Conservation (phyloP, 768 basidiomycete genomes). For the Podaxis sp. region DNA sequence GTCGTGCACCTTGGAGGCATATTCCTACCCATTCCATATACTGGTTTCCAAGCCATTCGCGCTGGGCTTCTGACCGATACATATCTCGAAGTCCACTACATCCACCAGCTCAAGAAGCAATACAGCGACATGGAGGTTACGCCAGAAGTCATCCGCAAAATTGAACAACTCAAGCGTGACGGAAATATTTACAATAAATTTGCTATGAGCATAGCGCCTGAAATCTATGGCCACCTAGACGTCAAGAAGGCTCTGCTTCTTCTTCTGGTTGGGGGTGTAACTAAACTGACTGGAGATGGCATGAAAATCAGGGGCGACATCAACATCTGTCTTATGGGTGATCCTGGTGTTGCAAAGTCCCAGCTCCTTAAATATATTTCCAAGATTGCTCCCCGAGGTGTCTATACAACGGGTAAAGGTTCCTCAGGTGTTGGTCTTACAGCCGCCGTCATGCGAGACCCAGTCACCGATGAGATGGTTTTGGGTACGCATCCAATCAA, state of each 20-base stretch:
- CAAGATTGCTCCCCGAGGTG: constrained; percentile 95
- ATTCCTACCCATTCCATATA: constrained; percentile 97
- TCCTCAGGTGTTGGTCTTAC: constrained; percentile 99
- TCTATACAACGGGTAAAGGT: constrained; percentile 98
- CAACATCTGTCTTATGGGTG: constrained; percentile 98
- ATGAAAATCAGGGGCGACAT: constrained; percentile 99
- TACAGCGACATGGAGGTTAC: constrained; percentile 95
- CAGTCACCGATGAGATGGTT: constrained; percentile 99
- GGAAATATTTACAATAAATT: constrained; percentile 84
- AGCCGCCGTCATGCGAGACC: constrained; percentile 98
- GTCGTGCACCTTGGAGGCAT: constrained; percentile 95
- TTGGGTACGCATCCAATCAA: constrained; percentile 60
- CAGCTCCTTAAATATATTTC: constrained; percentile 98
- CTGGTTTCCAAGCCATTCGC: constrained; percentile 94
- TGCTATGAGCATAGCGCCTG: constrained; percentile 93
- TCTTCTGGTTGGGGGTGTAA: constrained; percentile 93
- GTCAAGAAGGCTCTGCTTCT: constrained; percentile 95
- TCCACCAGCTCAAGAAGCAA: constrained; percentile 96
- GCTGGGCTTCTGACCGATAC: constrained; percentile 97
- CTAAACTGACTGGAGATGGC: constrained; percentile 93
- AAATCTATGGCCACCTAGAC: constrained; percentile 97
- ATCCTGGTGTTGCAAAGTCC: constrained; percentile 98
- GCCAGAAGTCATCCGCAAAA: constrained; percentile 70
- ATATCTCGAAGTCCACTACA: constrained; percentile 88
- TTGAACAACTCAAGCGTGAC: constrained; percentile 69